These are phyloP conservation scores for Mycotypha africana DNA, from an alignment of 371 early-diverging fungal species.

Conservation along the genomic window DNA sequence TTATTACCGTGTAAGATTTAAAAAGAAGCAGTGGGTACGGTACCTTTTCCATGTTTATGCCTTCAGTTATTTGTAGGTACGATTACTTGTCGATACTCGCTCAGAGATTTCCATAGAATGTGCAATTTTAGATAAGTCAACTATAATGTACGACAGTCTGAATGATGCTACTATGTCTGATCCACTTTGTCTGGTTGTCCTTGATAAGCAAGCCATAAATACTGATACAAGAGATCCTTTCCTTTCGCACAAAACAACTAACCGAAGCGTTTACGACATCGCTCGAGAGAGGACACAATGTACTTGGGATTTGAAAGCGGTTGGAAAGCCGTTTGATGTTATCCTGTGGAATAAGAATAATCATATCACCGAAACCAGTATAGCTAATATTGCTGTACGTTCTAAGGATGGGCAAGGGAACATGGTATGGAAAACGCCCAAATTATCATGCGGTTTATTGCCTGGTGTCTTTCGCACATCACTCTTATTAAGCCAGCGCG, in stretches of 20 bases:
- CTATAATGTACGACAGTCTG: constrained; percentile 4
- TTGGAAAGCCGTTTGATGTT: constrained; percentile 54
- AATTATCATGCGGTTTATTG: constrained; percentile 36
- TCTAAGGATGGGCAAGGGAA: constrained; percentile 1
- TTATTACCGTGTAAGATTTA: constrained; percentile 30
- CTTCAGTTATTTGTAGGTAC: constrained; percentile 26
- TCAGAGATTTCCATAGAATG: constrained; percentile 35
- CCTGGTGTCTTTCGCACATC: constrained; percentile 47
- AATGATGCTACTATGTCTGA: constrained; percentile 8
- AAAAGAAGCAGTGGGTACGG: background rate
- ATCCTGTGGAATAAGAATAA: constrained; percentile 43
- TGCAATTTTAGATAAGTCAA: constrained; percentile 21
- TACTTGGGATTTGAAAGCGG: constrained; percentile 1
- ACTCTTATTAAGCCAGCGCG: constrained; percentile 20
- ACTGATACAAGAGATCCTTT: constrained; percentile 32
- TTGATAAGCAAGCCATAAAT: constrained; percentile 32
- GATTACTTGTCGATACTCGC: constrained; percentile 35
- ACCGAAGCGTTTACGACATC: constrained; percentile 43
- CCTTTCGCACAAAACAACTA: constrained; percentile 53
- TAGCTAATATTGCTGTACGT: constrained; percentile 56
- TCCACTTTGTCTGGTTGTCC: constrained; percentile 15
- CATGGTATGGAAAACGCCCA: constrained; percentile 45
- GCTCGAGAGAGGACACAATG: constrained; percentile 39
- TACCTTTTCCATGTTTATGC: background rate
- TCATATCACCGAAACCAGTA: constrained; percentile 54